phyloP scores from a whole-genome alignment of 164 flowering plant species.

The Umbellularia californica region DNA sequence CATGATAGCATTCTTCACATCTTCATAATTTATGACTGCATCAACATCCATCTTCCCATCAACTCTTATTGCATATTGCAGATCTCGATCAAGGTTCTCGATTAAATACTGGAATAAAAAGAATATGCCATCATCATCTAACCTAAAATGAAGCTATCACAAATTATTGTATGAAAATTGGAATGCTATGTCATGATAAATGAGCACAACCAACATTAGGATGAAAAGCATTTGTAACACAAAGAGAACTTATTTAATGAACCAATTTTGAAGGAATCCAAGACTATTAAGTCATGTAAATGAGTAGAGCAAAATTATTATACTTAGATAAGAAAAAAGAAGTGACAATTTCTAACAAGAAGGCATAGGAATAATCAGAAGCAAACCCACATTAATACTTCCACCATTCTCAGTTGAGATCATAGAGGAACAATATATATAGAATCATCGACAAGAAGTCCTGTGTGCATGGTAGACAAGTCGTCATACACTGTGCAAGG shows the following conservation, averaged over 20 bases:
- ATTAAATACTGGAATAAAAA: conserved; percentile 58
- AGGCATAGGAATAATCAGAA: too few species aligned
- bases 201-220: neutral
- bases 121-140: conserved; percentile 3
- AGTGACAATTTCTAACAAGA: too few species aligned
- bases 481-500: too few species aligned
- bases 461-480: too few species aligned
- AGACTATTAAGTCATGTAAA: neutral
- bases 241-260: neutral
- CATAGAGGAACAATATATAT: too few species aligned
- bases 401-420: too few species aligned
- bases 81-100: conserved; percentile 87
- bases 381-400: too few species aligned
- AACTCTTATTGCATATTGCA: conserved; percentile 89
- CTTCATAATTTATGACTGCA: conserved; percentile 76
- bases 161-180: neutral
- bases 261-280: too few species aligned
- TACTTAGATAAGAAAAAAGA: neutral
- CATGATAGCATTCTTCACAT: conserved; percentile 75
- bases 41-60: conserved; percentile 97
- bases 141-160: neutral
- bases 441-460: too few species aligned
- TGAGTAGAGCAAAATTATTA: neutral
- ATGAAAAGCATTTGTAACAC: neutral
- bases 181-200: neutral